Percentiles rank a stretch among this genome's conserved stretches.
phyloP scores from a whole-genome alignment of 495 filamentous ascomycete genomes.

The Peziza echinospora region DNA sequence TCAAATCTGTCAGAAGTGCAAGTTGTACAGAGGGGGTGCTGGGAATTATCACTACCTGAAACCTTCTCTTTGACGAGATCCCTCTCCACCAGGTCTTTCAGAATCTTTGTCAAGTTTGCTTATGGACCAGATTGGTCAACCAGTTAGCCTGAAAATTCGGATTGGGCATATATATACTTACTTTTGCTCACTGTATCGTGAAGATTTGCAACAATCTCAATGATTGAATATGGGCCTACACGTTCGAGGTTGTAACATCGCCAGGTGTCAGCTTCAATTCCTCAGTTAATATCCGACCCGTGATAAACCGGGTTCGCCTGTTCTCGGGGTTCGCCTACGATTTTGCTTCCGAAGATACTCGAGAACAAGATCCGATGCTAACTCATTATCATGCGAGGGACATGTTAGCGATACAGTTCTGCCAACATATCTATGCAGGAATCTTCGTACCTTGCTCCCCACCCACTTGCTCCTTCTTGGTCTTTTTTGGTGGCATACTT shows the following conservation, averaged over 20 bases:
- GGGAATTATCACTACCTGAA: conserved; percentile 1
- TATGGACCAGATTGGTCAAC: background rate
- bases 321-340: conserved; percentile 1
- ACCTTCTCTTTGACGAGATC: background rate
- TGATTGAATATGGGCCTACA: conserved; percentile 15
- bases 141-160: background rate
- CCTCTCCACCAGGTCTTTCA: background rate
- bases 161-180: conserved; percentile 1
- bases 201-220: conserved; percentile 18
- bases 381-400: no score
- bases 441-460: conserved; percentile 17
- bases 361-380: conserved; percentile 12
- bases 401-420: no score
- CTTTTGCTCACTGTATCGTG: conserved; percentile 20
- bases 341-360: conserved; percentile 19
- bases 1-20: no score
- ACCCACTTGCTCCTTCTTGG: conserved; percentile 15
- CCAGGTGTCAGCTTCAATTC: no score
- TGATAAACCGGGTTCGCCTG: background rate
- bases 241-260: no score
- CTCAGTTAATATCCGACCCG: background rate
- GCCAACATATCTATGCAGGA: background rate
- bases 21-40: no score
- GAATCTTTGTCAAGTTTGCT: background rate
- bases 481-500: conserved; percentile 20